Evolutionary conservation across 805 yeast species (phyloP).

Genomic region (Ogataea degrootiae): DNA sequence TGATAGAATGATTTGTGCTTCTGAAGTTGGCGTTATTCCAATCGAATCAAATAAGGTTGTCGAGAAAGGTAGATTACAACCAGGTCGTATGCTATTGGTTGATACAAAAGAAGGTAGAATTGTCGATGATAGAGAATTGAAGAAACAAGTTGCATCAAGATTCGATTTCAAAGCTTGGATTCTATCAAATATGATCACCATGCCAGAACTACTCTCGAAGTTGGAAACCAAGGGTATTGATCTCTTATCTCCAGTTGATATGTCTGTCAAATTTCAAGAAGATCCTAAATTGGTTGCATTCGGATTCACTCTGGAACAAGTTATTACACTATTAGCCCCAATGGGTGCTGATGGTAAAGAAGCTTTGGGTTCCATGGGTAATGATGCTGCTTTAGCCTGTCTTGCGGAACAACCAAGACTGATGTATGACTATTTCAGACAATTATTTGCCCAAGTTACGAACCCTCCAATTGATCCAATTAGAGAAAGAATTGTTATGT

Average conservation of each 20-base stretch:
- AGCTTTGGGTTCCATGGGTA: slow-evolving; percentile 98
- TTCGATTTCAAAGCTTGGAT: slow-evolving; percentile 94
- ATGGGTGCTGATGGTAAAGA: slow-evolving; percentile 93
- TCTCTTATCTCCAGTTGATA: slow-evolving; percentile 22
- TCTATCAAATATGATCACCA: slow-evolving; percentile 75
- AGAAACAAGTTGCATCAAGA: slow-evolving; percentile 70
- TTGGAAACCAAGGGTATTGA: slow-evolving; percentile 39
- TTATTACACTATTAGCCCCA: slow-evolving; percentile 77
- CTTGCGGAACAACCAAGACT: slow-evolving; percentile 87
- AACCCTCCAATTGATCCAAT: slow-evolving; percentile 99
- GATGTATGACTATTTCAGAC: slow-evolving; percentile 90
- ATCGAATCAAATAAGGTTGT: slow-evolving; percentile 77
- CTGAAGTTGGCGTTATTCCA: slow-evolving; percentile 96
- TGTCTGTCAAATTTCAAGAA: slow-evolving; percentile 51
- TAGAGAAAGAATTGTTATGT: slow-evolving; percentile 95
- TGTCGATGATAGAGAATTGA: slow-evolving; percentile 89
- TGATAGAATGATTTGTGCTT: slow-evolving; percentile 94
- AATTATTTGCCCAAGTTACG: slow-evolving; percentile 95
- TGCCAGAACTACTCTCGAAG: slow-evolving; percentile 69
- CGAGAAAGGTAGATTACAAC: slow-evolving; percentile 90
- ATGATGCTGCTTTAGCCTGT: slow-evolving; percentile 94
- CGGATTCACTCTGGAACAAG: slow-evolving; percentile 94
- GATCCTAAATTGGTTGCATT: slow-evolving; percentile 83
- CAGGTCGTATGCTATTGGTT: slow-evolving; percentile 93
- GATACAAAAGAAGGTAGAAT: slow-evolving; percentile 91